These are phyloP conservation scores for Sugiyamaella americana DNA, from an alignment of 805 yeast genomes.

Conservation along the genomic window DNA sequence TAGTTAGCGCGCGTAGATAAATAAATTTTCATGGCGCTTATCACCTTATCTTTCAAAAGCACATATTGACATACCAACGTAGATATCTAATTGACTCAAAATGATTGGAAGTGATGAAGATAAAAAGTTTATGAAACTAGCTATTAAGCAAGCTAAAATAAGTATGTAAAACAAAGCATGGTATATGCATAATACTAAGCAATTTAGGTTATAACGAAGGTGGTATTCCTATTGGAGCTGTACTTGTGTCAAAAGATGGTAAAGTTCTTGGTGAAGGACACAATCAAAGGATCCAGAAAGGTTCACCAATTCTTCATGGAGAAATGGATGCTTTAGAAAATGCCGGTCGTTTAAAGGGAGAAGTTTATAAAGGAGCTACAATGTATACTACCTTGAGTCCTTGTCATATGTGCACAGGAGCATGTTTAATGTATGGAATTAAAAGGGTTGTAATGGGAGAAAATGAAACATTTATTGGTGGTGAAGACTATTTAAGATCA, in stretches of 20 bases:
- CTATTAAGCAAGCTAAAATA: conserved; percentile 30
- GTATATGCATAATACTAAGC: background rate
- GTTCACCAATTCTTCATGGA: conserved; percentile 82
- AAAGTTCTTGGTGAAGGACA: conserved; percentile 82
- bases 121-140: conserved; percentile 25
- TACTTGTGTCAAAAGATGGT: conserved; percentile 68
- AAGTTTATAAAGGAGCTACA: conserved; percentile 75
- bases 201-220: conserved; percentile 64
- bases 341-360: conserved; percentile 83
- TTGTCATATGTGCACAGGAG: conserved; percentile 94
- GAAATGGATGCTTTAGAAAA: conserved; percentile 85
- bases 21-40: too few relatives aligned
- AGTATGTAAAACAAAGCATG: conserved; percentile 15
- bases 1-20: too few relatives aligned
- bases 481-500: conserved; percentile 62
- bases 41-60: too few relatives aligned
- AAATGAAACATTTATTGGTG: conserved; percentile 75
- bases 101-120: conserved; percentile 15
- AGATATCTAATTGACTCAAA: too few relatives aligned
- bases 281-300: conserved; percentile 81
- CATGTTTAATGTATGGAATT: conserved; percentile 81
- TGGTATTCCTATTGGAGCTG: conserved; percentile 89
- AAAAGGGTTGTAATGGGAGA: conserved; percentile 87
- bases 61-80: too few relatives aligned
- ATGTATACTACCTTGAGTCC: conserved; percentile 91